phyloP scores from a whole-genome alignment of 208 protist genomes.

The Phytomonas sp. region DNA sequence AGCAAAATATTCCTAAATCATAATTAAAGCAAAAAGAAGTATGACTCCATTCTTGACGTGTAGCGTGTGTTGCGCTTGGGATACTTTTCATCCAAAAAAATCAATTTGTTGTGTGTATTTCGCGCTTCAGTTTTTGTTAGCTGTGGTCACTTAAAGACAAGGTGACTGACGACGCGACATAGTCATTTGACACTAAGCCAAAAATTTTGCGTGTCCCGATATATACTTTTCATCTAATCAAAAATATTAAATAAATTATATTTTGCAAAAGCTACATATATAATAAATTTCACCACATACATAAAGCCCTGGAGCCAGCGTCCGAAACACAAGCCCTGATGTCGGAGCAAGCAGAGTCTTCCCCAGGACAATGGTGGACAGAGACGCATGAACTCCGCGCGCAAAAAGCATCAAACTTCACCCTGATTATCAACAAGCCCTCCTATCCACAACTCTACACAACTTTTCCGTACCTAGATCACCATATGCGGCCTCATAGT shows the following conservation, averaged over 20 bases:
- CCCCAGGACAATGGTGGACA: background rate
- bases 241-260: background rate
- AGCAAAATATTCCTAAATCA: background rate
- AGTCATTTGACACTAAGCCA: background rate
- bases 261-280: background rate
- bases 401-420: background rate
- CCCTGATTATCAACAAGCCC: background rate
- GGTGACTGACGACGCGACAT: background rate
- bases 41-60: background rate
- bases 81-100: background rate
- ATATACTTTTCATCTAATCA: background rate
- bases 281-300: background rate
- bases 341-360: background rate
- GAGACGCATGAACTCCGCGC: background rate
- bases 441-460: background rate
- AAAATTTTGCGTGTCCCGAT: background rate
- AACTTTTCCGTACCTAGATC: background rate
- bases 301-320: background rate
- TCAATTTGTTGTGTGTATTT: background rate
- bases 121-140: constrained; percentile 1
- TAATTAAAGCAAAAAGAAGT: background rate
- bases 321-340: background rate
- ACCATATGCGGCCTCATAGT: background rate
- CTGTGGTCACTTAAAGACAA: background rate
- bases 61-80: background rate